Evolutionary conservation across 371 early-diverging fungal genomes (phyloP).

Genomic region (Furculomyces boomerangus): DNA sequence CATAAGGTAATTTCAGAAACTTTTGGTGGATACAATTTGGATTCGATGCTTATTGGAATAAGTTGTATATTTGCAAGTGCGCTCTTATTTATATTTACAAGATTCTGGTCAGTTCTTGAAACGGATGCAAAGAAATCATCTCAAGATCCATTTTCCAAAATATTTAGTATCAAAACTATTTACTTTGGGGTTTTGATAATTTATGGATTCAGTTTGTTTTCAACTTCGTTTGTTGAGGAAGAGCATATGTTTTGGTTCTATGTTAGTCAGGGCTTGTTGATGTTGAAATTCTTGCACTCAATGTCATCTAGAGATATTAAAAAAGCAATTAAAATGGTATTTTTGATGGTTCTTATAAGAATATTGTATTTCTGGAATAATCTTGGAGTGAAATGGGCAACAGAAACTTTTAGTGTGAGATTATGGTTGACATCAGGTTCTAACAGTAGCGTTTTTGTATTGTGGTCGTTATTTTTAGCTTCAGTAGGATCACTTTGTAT

Average conservation of each 20-base stretch:
- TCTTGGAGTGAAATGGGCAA: slow-evolving; percentile 29
- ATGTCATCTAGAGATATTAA: slow-evolving; percentile 16
- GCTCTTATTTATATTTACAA: slow-evolving; percentile 1
- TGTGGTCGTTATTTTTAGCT: too few relatives aligned
- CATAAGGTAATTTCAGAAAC: slow-evolving; percentile 28
- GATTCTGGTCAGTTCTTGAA: too few relatives aligned
- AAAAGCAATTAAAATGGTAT: not conserved
- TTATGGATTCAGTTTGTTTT: slow-evolving; percentile 27
- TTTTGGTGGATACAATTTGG: slow-evolving; percentile 33
- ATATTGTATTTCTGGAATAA: slow-evolving; percentile 18
- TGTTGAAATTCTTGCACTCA: slow-evolving; percentile 10
- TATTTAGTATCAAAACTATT: too few relatives aligned
- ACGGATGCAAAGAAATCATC: not conserved
- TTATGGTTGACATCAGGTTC: too few relatives aligned
- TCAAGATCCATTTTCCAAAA: not conserved
- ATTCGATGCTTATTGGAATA: slow-evolving; percentile 29
- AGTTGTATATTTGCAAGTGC: slow-evolving; percentile 3
- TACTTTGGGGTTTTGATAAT: too few relatives aligned
- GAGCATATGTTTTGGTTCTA: slow-evolving; percentile 62
- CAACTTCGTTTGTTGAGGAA: slow-evolving; percentile 61
- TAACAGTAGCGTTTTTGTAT: too few relatives aligned
- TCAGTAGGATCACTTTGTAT: too few relatives aligned
- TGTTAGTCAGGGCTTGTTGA: slow-evolving; percentile 34
- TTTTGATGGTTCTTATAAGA: slow-evolving; percentile 20
- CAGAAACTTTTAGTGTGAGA: slow-evolving; percentile 22